Evolutionary conservation across 1,284 basidiomycete species (phyloP).

Genomic region (Tilletia indica): DNA sequence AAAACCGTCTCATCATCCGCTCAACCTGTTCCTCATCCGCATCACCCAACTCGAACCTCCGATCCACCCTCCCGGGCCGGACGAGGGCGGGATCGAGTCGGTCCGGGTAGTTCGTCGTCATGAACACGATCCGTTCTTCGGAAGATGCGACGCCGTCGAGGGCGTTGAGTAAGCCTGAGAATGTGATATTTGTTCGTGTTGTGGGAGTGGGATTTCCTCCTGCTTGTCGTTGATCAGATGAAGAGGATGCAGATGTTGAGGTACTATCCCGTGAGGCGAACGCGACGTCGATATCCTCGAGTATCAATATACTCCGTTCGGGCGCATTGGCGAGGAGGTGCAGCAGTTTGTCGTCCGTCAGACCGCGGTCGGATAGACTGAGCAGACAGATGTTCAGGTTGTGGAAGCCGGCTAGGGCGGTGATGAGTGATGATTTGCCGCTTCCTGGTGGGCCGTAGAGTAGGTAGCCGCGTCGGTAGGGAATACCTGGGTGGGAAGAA

Average conservation of each 20-base stretch:
- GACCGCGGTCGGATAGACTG: conserved; percentile 91
- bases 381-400: conserved; percentile 91
- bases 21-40: conserved; percentile 78
- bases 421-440: conserved; percentile 97
- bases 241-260: conserved; percentile 18
- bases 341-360: conserved; percentile 88
- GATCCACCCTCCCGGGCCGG: conserved; percentile 88
- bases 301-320: conserved; percentile 84
- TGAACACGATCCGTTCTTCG: conserved; percentile 88
- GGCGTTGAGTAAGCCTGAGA: conserved; percentile 95
- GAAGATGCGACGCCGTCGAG: conserved; percentile 96
- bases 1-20: conserved; percentile 81
- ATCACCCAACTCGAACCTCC: conserved; percentile 81
- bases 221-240: not conserved
- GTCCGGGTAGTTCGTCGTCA: conserved; percentile 92
- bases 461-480: conserved; percentile 92
- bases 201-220: conserved; percentile 39
- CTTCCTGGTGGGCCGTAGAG: conserved; percentile 94
- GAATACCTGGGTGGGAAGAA: conserved; percentile 70
- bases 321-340: conserved; percentile 90
- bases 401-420: conserved; percentile 86
- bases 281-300: conserved; percentile 98
- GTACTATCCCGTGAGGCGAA: conserved; percentile 62
- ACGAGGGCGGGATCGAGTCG: conserved; percentile 79
- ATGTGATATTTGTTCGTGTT: conserved; percentile 70